A percentile compares a stretch with the other conserved stretches of the same genome.
phyloP scores from a whole-genome alignment of 2,329 filamentous ascomycete genomes.

The Stagonosporopsis vannaccii region DNA sequence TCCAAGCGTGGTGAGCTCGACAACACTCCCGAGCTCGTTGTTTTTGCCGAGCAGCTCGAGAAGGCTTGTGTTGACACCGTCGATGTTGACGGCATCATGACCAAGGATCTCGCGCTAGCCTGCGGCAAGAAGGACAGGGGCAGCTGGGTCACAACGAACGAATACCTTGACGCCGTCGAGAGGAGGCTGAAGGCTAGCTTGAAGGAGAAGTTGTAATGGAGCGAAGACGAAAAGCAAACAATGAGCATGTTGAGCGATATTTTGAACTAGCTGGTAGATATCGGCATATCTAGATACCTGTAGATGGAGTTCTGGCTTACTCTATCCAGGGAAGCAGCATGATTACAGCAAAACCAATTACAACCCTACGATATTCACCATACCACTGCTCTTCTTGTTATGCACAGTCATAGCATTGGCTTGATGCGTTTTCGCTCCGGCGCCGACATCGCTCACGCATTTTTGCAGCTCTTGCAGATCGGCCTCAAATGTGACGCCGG shows the following conservation, averaged over 20 bases:
- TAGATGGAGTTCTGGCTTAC: constrained; percentile 26
- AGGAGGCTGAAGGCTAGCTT: constrained; percentile 81
- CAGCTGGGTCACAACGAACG: constrained; percentile 86
- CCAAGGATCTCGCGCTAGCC: constrained; percentile 96
- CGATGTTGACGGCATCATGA: constrained; percentile 95
- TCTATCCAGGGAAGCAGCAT: constrained; percentile 19
- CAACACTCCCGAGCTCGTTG: constrained; percentile 86
- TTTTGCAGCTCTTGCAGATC: neutral
- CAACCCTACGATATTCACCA: neutral
- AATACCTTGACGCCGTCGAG: constrained; percentile 94
- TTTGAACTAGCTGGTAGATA: constrained; percentile 23
- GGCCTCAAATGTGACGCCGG: neutral
- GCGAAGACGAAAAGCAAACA: constrained; percentile 2
- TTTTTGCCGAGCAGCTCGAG: constrained; percentile 91
- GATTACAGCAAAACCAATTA: constrained; percentile 20
- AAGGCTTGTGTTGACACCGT: constrained; percentile 94
- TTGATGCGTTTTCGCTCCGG: neutral
- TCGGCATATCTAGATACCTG: constrained; percentile 24
- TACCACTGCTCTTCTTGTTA: neutral
- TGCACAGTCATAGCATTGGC: neutral
- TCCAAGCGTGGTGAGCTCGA: constrained; percentile 93
- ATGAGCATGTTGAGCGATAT: constrained; percentile 12
- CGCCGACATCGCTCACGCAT: neutral
- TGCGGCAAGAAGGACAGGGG: constrained; percentile 85
- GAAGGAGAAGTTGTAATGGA: constrained; percentile 74